These are phyloP conservation scores for Aspergillus nanangensis DNA, from an alignment of 495 filamentous ascomycete species.

Conservation along the genomic window DNA sequence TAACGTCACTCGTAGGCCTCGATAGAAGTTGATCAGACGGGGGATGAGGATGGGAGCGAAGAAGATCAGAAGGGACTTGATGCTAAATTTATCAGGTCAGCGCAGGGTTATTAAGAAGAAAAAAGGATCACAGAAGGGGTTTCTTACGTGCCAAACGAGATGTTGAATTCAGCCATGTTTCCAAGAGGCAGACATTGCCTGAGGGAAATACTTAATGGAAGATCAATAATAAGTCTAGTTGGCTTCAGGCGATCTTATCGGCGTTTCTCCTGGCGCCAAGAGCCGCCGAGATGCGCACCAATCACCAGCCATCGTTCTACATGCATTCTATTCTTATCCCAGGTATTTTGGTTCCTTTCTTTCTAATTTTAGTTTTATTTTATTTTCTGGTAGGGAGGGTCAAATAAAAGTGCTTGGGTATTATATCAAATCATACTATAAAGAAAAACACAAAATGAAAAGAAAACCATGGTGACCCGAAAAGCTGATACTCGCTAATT, in stretches of 20 bases:
- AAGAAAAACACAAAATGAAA: background rate
- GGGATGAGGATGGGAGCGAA: constrained; percentile 83
- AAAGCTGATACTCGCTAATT: background rate
- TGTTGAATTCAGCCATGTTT: constrained; percentile 28
- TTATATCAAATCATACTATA: background rate
- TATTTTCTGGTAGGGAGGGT: too few relatives aligned
- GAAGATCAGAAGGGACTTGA: constrained; percentile 77
- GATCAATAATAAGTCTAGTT: background rate
- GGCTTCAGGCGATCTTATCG: background rate
- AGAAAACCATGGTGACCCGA: background rate
- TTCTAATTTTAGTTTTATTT: too few relatives aligned
- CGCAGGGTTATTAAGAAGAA: background rate
- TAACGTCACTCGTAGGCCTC: constrained; percentile 55
- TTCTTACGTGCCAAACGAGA: constrained; percentile 36
- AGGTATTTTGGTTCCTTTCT: background rate
- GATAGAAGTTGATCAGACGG: constrained; percentile 66
- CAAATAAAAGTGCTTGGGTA: too few relatives aligned
- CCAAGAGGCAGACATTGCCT: background rate
- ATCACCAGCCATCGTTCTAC: background rate
- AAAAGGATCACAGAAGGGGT: background rate
- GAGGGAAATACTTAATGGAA: background rate
- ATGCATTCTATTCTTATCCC: background rate
- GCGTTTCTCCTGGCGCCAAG: background rate
- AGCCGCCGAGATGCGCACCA: background rate
- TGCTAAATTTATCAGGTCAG: constrained; percentile 36